phyloP scores from a whole-genome alignment of 495 filamentous ascomycete genomes.

The Recurvomyces mirabilis region DNA sequence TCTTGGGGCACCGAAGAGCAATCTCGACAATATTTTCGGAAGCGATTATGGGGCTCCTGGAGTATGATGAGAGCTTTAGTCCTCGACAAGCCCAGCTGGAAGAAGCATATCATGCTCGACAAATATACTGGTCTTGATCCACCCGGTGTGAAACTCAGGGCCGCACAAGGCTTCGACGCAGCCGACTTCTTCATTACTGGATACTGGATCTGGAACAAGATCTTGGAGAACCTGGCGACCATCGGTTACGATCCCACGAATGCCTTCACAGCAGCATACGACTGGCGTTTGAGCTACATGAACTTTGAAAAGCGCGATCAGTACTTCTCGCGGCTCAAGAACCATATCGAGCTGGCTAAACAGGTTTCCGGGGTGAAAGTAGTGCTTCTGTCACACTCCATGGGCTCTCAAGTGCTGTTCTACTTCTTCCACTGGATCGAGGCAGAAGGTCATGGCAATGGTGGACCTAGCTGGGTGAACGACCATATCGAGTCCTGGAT shows the following conservation, averaged over 20 bases:
- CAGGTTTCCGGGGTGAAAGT: slow-evolving; percentile 62
- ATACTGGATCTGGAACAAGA: slow-evolving; percentile 99
- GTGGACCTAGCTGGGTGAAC: slow-evolving; percentile 84
- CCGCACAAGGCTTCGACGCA: slow-evolving; percentile 94
- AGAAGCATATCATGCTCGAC: slow-evolving; percentile 93
- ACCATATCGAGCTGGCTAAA: slow-evolving; percentile 75
- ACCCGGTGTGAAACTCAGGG: slow-evolving; percentile 80
- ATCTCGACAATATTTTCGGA: slow-evolving; percentile 83
- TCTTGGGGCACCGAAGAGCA: slow-evolving; percentile 80
- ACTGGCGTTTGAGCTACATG: slow-evolving; percentile 88
- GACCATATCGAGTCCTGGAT: slow-evolving; percentile 86
- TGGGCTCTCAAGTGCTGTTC: slow-evolving; percentile 89
- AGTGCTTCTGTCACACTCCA: slow-evolving; percentile 84
- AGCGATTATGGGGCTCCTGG: slow-evolving; percentile 93
- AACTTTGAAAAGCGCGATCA: slow-evolving; percentile 85
- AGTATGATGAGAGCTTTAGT: slow-evolving; percentile 94
- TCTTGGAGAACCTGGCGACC: slow-evolving; percentile 86
- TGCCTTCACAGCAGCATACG: slow-evolving; percentile 89
- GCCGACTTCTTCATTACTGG: slow-evolving; percentile 90
- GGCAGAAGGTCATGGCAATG: slow-evolving; percentile 61
- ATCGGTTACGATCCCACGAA: slow-evolving; percentile 95
- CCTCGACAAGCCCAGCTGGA: slow-evolving; percentile 86
- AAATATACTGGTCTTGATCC: slow-evolving; percentile 85
- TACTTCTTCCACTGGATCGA: slow-evolving; percentile 99
- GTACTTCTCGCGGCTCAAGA: slow-evolving; percentile 83